These are phyloP conservation scores for Clonostachys sp. DNA, from an alignment of 2,329 filamentous ascomycete genomes.

Conservation along the genomic window DNA sequence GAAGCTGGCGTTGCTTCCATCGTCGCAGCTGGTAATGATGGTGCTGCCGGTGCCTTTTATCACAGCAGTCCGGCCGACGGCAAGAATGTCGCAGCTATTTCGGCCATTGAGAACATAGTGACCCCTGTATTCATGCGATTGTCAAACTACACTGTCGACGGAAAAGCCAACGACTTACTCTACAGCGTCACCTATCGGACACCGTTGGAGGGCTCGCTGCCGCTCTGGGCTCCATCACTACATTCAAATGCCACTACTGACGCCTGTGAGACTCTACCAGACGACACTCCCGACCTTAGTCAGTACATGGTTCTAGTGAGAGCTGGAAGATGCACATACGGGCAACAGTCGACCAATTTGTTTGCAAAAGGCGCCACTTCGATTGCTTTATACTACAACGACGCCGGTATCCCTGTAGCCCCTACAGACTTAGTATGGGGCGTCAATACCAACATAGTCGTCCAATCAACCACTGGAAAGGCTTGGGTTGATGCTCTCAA, in stretches of 20 bases:
- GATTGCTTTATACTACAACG: conserved; percentile 53
- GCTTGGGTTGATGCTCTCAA: conserved; percentile 37
- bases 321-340: conserved; percentile 52
- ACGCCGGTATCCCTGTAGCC: too few relatives aligned
- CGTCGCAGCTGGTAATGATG: conserved; percentile 16
- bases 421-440: conserved; percentile 13
- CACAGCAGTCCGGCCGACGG: conserved; percentile 5
- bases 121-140: conserved; percentile 30
- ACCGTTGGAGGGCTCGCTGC: conserved; percentile 20
- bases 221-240: conserved; percentile 43
- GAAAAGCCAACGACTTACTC: conserved; percentile 14
- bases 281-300: conserved; percentile 50
- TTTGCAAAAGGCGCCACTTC: conserved; percentile 53
- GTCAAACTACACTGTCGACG: conserved; percentile 26
- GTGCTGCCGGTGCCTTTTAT: conserved; percentile 11
- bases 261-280: conserved; percentile 47
- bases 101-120: conserved; percentile 10
- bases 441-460: conserved; percentile 33
- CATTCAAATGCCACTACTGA: conserved; percentile 42
- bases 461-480: conserved; percentile 31
- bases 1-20: conserved; percentile 9
- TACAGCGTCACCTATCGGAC: conserved; percentile 17
- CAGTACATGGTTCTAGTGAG: conserved; percentile 54
- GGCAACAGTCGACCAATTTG: conserved; percentile 47
- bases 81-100: conserved; percentile 6